Base-by-base conservation (phyloP, 345 rosid genomes). In the Cochlearia excelsa region DNA sequence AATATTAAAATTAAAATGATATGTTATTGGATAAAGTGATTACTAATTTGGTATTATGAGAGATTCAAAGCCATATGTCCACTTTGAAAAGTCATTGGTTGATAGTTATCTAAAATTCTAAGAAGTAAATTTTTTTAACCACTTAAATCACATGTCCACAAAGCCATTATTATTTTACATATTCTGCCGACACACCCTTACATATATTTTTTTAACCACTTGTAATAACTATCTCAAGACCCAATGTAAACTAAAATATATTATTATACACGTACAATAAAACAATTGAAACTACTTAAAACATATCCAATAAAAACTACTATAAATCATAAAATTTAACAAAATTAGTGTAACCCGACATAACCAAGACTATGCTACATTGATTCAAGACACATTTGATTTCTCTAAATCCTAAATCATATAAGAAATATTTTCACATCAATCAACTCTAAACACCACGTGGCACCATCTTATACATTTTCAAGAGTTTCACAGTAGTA, bases 141-240 rank as follows among this genome's bases (percentile, higher is more conserved):
- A 16, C 23, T 16, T 16, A 16, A 16, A 16, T 16, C 23, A 16
- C 23, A 16, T 16, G 23, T 16, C 23, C 23, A 16, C 23, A 16
- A 16, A 16, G 23, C 23, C 23, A 16, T 33, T 33, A 33, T 33
- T 5, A 43, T 35, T 35, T 35, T 4, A 54, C 26, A 37, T 50
- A 31, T 59, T 67, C 59, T 45, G 60, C 66, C 66, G 66, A 59
- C 72, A 59, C 52, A 42, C n/a, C 26, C 40, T 28, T 50, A 11
- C 3, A 29, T 3, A 16, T 16, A 16, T 27, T 39, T 26, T n/a
- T 48, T 39, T 29, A 30, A 61, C 26, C 16, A 49, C 56, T 38
- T 29, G 11, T 27, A 26, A 16, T 16, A 16, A 16, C 23, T 16
- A 16, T 16, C 23, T 16, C 23, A 16, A 16, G 23, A 16, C 23